phyloP scores from a whole-genome alignment of 306 rosid genomes.

The Quercus variabilis region DNA sequence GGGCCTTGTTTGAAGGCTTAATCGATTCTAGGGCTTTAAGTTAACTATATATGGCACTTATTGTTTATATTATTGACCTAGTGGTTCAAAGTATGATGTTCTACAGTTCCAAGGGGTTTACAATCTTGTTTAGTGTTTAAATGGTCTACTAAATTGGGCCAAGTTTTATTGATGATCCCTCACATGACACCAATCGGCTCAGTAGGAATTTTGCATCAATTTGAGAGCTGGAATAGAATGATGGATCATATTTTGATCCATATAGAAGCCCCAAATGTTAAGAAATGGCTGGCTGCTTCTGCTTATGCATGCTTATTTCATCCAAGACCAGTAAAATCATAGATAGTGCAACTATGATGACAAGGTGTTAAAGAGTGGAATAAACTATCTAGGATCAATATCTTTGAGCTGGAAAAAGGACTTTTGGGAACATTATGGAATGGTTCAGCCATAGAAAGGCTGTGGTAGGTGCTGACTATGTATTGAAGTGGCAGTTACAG shows the following conservation, averaged over 20 bases:
- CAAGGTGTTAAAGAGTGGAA: background rate
- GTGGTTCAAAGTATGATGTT: background rate
- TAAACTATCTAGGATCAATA: background rate
- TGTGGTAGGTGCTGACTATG: background rate
- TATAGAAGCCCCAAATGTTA: background rate
- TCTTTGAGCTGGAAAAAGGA: background rate
- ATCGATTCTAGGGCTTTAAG: background rate
- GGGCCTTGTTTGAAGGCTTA: background rate
- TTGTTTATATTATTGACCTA: background rate
- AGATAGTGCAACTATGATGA: background rate
- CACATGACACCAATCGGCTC: background rate
- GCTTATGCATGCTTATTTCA: background rate
- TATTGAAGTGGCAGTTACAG: background rate
- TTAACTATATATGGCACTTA: background rate
- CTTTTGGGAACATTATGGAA: background rate
- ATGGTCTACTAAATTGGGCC: background rate
- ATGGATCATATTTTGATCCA: background rate
- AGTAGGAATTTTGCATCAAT: background rate
- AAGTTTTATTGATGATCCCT: background rate
- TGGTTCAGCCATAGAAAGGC: background rate
- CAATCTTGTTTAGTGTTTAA: background rate
- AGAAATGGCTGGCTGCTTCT: background rate
- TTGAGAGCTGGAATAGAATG: background rate
- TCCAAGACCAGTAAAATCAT: background rate
- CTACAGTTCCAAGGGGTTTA: background rate